These are phyloP conservation scores for Salix viminalis DNA, from an alignment of 345 rosid genomes.

Conservation along the genomic window DNA sequence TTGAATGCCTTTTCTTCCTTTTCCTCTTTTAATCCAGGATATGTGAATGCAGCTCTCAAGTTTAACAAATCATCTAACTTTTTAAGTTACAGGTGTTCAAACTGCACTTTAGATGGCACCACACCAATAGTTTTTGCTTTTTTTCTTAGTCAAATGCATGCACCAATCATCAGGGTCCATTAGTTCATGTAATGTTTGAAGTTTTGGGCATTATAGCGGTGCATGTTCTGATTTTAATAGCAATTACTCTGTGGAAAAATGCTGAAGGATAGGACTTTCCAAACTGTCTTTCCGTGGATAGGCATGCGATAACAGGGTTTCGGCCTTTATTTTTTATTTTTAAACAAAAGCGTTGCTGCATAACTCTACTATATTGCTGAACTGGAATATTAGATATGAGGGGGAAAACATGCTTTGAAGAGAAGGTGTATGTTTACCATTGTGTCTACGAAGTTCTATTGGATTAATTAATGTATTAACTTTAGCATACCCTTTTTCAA, in stretches of 20 bases:
- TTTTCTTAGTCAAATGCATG: not conserved
- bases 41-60: not conserved
- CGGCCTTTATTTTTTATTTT: not conserved
- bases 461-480: not conserved
- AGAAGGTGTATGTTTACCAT: not conserved
- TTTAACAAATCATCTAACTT: not conserved
- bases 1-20: not conserved
- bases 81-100: not conserved
- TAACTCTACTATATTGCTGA: not conserved
- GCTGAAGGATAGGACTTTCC: not conserved
- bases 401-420: not conserved
- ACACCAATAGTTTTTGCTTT: not conserved
- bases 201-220: not conserved
- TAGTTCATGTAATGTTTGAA: not conserved
- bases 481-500: not conserved
- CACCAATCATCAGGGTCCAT: not conserved
- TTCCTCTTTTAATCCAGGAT: not conserved
- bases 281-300: not conserved
- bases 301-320: not conserved
- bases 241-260: not conserved
- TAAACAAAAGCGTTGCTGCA: no score
- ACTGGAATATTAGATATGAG: not conserved
- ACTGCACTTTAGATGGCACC: constrained; percentile 1
- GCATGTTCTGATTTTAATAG: not conserved
- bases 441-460: not conserved